A percentile compares a stretch with the other conserved stretches of the same genome.
phyloP scores from a whole-genome alignment of 2,329 filamentous ascomycete species.

The Paecilomyces fulvus region DNA sequence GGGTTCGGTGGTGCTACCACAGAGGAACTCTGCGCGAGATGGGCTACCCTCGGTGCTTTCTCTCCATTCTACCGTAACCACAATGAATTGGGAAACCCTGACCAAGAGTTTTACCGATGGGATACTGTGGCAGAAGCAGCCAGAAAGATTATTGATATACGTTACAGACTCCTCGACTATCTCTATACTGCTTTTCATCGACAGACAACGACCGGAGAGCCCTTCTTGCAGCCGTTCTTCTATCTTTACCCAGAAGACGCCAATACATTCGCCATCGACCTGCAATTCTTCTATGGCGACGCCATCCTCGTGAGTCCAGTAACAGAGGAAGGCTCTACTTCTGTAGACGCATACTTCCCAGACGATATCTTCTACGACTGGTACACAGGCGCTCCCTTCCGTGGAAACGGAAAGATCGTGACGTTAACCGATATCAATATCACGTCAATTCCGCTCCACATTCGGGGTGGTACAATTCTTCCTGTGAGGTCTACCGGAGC shows the following conservation, averaged over 20 bases:
- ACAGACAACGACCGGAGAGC: constrained; percentile 53
- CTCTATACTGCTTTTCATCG: constrained; percentile 63
- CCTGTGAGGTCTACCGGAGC: constrained; percentile 46
- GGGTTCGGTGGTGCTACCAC: constrained; percentile 62
- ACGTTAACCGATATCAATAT: constrained; percentile 39
- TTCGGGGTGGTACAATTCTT: constrained; percentile 54
- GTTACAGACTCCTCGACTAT: constrained; percentile 74
- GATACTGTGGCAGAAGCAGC: constrained; percentile 54
- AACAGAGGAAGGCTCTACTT: constrained; percentile 43
- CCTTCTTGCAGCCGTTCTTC: constrained; percentile 61
- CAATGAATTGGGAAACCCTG: constrained; percentile 45
- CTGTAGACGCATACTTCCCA: constrained; percentile 49
- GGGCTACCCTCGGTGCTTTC: constrained; percentile 66
- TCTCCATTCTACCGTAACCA: constrained; percentile 70
- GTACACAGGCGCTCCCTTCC: constrained; percentile 43
- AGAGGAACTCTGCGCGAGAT: constrained; percentile 64
- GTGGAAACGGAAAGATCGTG: constrained; percentile 38
- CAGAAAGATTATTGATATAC: constrained; percentile 58
- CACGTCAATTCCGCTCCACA: constrained; percentile 53
- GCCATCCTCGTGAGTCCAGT: constrained; percentile 51
- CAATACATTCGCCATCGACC: constrained; percentile 44
- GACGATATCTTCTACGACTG: constrained; percentile 54
- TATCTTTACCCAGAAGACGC: constrained; percentile 57
- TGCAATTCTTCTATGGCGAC: constrained; percentile 54
- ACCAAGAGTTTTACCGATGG: constrained; percentile 69